Evolutionary conservation across 768 basidiomycete genomes (phyloP).

Genomic region (Suillus clintonianus): DNA sequence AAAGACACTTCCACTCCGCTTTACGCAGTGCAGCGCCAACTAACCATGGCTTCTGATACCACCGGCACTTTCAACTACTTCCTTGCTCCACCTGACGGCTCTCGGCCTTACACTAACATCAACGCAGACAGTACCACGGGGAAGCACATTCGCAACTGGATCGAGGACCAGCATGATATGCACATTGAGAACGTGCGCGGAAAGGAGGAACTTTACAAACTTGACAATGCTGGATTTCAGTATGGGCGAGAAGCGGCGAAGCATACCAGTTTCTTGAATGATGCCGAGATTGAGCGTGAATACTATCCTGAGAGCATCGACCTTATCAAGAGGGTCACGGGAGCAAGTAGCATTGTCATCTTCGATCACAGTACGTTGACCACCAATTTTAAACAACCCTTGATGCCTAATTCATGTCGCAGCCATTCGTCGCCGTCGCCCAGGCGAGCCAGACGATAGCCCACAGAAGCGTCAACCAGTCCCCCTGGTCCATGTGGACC

Average conservation of each 20-base stretch:
- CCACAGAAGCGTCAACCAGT: conserved; percentile 48
- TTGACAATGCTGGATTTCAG: conserved; percentile 40
- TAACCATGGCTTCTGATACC: conserved; percentile 9
- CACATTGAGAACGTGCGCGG: conserved; percentile 36
- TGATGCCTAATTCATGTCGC: background rate
- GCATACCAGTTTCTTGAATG: conserved; percentile 34
- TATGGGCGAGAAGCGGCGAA: conserved; percentile 23
- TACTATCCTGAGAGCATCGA: conserved; percentile 43
- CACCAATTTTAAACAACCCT: background rate
- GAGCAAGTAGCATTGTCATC: conserved; percentile 39
- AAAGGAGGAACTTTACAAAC: conserved; percentile 30
- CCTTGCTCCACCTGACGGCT: conserved; percentile 18
- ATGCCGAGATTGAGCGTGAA: conserved; percentile 35
- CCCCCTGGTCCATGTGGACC: conserved; percentile 45
- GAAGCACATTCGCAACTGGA: conserved; percentile 21
- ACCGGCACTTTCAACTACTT: conserved; percentile 19
- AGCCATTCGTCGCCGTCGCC: conserved; percentile 47
- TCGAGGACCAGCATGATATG: conserved; percentile 11
- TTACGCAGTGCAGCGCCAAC: background rate
- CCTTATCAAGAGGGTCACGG: conserved; percentile 40
- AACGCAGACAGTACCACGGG: conserved; percentile 19
- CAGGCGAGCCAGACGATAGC: conserved; percentile 35
- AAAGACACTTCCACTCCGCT: background rate
- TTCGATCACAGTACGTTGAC: conserved; percentile 42
- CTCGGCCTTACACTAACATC: conserved; percentile 16